These are phyloP conservation scores for Paulownia fortunei DNA, from an alignment of 257 asterid species.

Conservation along the genomic window DNA sequence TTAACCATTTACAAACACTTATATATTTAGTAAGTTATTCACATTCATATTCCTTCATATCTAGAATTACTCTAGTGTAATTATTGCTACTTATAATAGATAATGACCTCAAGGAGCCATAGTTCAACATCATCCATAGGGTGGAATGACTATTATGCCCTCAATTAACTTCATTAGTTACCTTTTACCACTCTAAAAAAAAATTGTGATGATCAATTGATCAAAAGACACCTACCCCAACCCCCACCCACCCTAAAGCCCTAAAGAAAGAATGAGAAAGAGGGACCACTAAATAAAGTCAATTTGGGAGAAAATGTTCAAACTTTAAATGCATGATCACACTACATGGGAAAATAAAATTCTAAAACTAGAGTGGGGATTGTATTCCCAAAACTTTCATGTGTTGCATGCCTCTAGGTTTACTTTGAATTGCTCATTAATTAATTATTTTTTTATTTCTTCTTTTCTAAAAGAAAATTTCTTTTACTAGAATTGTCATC, in stretches of 20 bases:
- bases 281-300: slow-evolving; percentile 18
- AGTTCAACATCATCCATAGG: background rate
- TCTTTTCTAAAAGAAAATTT: background rate
- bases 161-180: background rate
- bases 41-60: too few relatives aligned
- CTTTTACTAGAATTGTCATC: slow-evolving; percentile 12
- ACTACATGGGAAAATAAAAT: too few relatives aligned
- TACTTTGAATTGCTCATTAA: slow-evolving; percentile 14
- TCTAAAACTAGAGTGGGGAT: background rate
- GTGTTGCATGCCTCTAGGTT: slow-evolving; percentile 6
- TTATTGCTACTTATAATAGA: too few relatives aligned
- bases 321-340: background rate
- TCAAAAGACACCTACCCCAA: background rate
- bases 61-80: too few relatives aligned
- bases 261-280: background rate
- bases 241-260: background rate
- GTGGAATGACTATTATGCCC: background rate
- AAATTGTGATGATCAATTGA: slow-evolving; percentile 1
- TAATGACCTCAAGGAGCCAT: too few relatives aligned
- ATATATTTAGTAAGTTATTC: too few relatives aligned
- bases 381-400: background rate
- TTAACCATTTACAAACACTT: too few relatives aligned
- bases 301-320: too few relatives aligned
- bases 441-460: background rate
- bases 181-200: too few relatives aligned